phyloP scores from a whole-genome alignment of 1,284 basidiomycete genomes.

The Mycena sp. region DNA sequence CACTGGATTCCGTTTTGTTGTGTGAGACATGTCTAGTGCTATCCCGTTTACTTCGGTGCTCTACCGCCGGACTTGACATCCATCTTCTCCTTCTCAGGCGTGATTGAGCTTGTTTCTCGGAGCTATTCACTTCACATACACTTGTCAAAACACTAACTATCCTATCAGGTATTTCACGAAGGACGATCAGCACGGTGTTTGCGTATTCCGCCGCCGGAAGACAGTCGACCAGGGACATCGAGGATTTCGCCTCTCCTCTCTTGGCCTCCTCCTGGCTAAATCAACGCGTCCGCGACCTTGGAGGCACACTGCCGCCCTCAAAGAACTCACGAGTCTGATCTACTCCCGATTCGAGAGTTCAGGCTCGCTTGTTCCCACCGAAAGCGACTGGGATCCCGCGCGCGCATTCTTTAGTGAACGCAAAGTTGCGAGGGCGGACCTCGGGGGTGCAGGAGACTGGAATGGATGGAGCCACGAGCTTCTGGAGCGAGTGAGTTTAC shows the following conservation, averaged over 20 bases:
- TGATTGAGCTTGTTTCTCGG: too few relatives aligned
- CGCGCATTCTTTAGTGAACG: constrained; percentile 72
- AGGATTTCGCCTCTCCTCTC: constrained; percentile 79
- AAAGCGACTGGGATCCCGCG: constrained; percentile 72
- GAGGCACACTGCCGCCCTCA: constrained; percentile 71
- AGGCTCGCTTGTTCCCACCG: constrained; percentile 57
- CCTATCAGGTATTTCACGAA: constrained; percentile 79
- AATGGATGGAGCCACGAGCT: constrained; percentile 72
- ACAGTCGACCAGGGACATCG: constrained; percentile 77
- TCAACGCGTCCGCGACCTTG: constrained; percentile 74
- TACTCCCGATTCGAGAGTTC: constrained; percentile 60
- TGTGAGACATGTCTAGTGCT: too few relatives aligned
- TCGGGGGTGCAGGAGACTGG: constrained; percentile 67
- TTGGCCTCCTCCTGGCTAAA: constrained; percentile 77
- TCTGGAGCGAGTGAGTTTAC: constrained; percentile 43
- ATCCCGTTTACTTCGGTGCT: too few relatives aligned
- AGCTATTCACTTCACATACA: too few relatives aligned
- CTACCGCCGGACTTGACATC: too few relatives aligned
- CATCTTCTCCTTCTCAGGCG: too few relatives aligned
- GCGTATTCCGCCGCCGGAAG: constrained; percentile 71
- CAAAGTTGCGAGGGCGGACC: constrained; percentile 54
- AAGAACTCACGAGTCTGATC: constrained; percentile 63
- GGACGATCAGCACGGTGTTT: constrained; percentile 72
- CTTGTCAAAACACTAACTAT: too few relatives aligned
- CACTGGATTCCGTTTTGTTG: too few relatives aligned